phyloP scores from a whole-genome alignment of 768 basidiomycete species.

The Collybia mongolica region DNA sequence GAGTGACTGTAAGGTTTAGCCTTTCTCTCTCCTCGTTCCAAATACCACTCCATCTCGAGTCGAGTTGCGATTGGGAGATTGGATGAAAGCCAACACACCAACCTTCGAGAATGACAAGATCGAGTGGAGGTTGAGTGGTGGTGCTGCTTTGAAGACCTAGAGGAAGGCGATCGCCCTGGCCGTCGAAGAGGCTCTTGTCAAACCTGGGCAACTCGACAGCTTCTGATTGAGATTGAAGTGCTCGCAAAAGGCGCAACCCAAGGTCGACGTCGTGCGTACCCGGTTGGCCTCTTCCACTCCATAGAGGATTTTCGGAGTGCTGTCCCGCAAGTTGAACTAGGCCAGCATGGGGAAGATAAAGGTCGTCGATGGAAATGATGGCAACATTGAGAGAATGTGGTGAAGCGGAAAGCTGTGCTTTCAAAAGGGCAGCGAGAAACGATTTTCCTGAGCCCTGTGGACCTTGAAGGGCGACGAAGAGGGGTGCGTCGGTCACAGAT shows the following conservation, averaged over 20 bases:
- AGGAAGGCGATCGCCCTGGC: constrained; percentile 79
- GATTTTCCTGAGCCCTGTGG: constrained; percentile 96
- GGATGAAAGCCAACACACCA: constrained; percentile 93
- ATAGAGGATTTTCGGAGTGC: constrained; percentile 61
- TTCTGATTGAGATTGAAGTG: constrained; percentile 45
- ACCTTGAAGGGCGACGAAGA: constrained; percentile 88
- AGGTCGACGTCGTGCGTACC: constrained; percentile 87
- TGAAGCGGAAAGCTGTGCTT: constrained; percentile 33
- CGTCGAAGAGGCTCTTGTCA: constrained; percentile 80
- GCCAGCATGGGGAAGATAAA: constrained; percentile 75
- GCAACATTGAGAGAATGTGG: constrained; percentile 56
- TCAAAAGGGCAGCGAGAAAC: constrained; percentile 64
- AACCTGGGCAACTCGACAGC: constrained; percentile 70
- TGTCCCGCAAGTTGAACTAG: constrained; percentile 54
- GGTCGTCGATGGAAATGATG: constrained; percentile 78
- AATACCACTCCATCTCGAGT: constrained; percentile 47
- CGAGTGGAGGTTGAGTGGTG: constrained; percentile 42
- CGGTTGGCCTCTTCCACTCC: constrained; percentile 86
- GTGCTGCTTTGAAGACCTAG: constrained; percentile 35
- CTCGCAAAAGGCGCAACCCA: constrained; percentile 49
- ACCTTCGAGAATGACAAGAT: constrained; percentile 91
- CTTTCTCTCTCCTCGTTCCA: constrained; percentile 39
- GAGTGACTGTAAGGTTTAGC: constrained; percentile 34
- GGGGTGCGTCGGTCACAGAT: constrained; percentile 40
- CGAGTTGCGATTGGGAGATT: constrained; percentile 47